phyloP scores from a whole-genome alignment of 352 stramenopile genomes.

The Thraustotheca clavata region DNA sequence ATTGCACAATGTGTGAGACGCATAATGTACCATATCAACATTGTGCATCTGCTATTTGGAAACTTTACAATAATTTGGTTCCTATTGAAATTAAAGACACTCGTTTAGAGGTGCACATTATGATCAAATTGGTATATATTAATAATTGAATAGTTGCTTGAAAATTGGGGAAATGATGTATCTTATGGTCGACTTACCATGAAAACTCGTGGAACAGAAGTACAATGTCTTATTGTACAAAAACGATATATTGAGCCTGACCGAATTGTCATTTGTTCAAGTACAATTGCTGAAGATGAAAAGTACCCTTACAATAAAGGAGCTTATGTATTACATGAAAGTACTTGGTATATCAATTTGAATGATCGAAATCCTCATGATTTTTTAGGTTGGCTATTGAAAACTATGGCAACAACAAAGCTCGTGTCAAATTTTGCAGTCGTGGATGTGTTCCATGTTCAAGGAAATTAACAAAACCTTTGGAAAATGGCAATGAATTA shows the following conservation, averaged over 20 bases:
- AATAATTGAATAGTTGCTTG: neutral
- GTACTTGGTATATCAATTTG: neutral
- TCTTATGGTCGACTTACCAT: neutral
- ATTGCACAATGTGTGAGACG: conserved; percentile 3
- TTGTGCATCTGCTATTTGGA: neutral
- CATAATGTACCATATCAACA: neutral
- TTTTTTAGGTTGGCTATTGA: conserved; percentile 4
- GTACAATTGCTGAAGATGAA: conserved; percentile 2
- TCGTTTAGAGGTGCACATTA: neutral
- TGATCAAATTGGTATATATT: neutral
- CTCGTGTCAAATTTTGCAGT: neutral
- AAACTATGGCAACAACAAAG: neutral
- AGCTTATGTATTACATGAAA: conserved; percentile 5
- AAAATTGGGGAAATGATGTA: neutral
- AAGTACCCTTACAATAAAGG: neutral
- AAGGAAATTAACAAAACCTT: no score
- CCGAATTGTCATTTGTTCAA: conserved; percentile 3
- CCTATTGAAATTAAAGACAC: neutral
- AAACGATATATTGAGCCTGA: conserved; percentile 11
- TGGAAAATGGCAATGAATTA: neutral
- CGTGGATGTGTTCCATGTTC: neutral
- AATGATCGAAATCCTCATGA: conserved; percentile 6
- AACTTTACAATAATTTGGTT: neutral
- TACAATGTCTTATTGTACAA: neutral
- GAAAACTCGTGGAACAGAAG: neutral